Evolutionary conservation across 768 basidiomycete genomes (phyloP).

Genomic region (Serendipita sp.): DNA sequence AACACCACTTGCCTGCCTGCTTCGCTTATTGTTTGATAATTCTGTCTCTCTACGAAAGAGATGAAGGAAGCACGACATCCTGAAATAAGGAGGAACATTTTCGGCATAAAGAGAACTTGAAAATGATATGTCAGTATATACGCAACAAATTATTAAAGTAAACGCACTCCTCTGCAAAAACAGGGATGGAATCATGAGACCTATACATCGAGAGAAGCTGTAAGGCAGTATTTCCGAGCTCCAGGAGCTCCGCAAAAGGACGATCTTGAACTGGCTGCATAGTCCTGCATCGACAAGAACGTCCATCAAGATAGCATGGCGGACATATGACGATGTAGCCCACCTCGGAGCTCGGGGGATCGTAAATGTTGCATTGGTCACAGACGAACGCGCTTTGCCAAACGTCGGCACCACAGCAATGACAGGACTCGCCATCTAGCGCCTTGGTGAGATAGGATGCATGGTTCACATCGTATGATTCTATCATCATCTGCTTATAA

Average conservation of each 20-base stretch:
- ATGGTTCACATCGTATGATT: constrained; percentile 24
- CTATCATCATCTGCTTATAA: constrained; percentile 18
- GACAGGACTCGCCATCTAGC: constrained; percentile 32
- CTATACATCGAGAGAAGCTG: background rate
- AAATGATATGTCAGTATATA: background rate
- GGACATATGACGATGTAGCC: constrained; percentile 39
- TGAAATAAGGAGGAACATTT: background rate
- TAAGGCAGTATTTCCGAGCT: background rate
- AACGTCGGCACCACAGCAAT: constrained; percentile 68
- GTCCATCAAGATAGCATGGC: constrained; percentile 60
- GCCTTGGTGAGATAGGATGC: constrained; percentile 10
- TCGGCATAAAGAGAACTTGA: background rate
- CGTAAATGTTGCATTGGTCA: constrained; percentile 23
- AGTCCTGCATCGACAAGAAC: constrained; percentile 42
- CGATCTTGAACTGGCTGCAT: constrained; percentile 50
- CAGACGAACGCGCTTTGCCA: constrained; percentile 75
- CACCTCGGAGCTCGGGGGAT: background rate
- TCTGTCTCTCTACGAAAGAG: too few relatives aligned
- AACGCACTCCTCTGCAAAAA: background rate
- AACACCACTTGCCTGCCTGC: too few relatives aligned
- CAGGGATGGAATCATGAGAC: background rate
- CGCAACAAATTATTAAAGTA: background rate
- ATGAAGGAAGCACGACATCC: background rate
- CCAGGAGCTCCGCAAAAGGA: constrained; percentile 31
- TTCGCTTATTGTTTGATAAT: too few relatives aligned